phyloP scores from a whole-genome alignment of 2,329 filamentous ascomycete species.

The Colletotrichum acutatum region DNA sequence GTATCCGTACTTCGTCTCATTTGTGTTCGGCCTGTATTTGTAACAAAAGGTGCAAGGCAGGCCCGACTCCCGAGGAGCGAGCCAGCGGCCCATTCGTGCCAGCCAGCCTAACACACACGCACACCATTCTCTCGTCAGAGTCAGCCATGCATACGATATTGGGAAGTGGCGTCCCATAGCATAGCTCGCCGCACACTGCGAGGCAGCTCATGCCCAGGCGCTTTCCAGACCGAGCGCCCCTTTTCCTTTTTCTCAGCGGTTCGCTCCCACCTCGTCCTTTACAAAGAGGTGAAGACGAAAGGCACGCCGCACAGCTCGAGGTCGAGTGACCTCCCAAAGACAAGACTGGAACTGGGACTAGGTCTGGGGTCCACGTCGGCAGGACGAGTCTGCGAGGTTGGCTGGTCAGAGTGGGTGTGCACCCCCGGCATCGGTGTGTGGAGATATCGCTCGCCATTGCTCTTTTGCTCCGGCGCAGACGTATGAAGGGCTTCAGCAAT shows the following conservation, averaged over 20 bases:
- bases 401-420: not conserved
- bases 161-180: constrained; percentile 31
- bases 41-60: not conserved
- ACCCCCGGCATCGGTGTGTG: not conserved
- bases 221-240: not conserved
- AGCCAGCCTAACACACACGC: not conserved
- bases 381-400: not conserved
- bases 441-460: not conserved
- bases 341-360: not conserved
- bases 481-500: not conserved
- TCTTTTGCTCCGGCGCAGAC: not conserved
- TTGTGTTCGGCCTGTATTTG: not conserved
- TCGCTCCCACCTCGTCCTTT: constrained; percentile 1
- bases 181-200: not conserved
- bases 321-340: not conserved
- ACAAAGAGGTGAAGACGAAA: constrained; percentile 1
- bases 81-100: not conserved
- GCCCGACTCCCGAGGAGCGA: not conserved
- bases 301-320: not conserved
- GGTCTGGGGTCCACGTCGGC: not conserved
- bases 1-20: not conserved
- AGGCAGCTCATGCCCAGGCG: not conserved
- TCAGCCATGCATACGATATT: constrained; percentile 34
- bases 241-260: not conserved
- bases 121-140: constrained; percentile 22